These are phyloP conservation scores for Xanthoconium purpureum DNA, from an alignment of 768 basidiomycete genomes.

Conservation along the genomic window DNA sequence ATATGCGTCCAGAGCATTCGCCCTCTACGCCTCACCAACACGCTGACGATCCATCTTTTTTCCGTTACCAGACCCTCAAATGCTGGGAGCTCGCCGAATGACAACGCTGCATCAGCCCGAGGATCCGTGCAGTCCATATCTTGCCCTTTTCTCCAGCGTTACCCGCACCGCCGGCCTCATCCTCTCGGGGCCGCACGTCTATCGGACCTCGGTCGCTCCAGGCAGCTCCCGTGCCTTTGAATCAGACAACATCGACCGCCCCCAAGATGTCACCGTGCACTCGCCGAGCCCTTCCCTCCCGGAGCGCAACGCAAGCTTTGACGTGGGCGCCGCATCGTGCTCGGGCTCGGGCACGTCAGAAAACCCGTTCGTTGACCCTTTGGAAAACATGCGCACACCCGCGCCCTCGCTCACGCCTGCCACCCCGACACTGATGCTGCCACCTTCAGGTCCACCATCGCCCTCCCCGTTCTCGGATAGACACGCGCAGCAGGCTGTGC, in stretches of 20 bases:
- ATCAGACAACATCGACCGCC: conserved; percentile 49
- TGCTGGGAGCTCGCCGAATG: conserved; percentile 79
- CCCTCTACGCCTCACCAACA: not conserved
- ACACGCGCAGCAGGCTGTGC: conserved; percentile 13
- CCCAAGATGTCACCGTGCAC: conserved; percentile 38
- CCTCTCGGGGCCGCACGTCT: conserved; percentile 44
- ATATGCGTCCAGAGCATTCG: not conserved
- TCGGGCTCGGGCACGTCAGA: conserved; percentile 8
- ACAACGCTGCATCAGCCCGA: conserved; percentile 67
- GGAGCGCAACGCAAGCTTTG: conserved; percentile 14
- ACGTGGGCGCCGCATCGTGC: not conserved
- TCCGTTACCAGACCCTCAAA: conserved; percentile 55
- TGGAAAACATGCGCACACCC: too few species aligned
- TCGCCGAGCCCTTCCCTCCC: conserved; percentile 22
- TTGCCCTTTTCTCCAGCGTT: conserved; percentile 52
- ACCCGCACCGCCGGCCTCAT: conserved; percentile 58
- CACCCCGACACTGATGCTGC: not conserved
- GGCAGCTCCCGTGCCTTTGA: conserved; percentile 43
- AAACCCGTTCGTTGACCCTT: conserved; percentile 45
- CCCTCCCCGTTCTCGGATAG: conserved; percentile 39
- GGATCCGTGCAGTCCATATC: conserved; percentile 40
- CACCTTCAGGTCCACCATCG: conserved; percentile 6
- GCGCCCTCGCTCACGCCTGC: not conserved
- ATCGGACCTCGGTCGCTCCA: conserved; percentile 25
- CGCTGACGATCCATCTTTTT: conserved; percentile 3